Conservation (phyloP, 2,329 filamentous ascomycete genomes). For the Tolypocladium guangdongense region DNA sequence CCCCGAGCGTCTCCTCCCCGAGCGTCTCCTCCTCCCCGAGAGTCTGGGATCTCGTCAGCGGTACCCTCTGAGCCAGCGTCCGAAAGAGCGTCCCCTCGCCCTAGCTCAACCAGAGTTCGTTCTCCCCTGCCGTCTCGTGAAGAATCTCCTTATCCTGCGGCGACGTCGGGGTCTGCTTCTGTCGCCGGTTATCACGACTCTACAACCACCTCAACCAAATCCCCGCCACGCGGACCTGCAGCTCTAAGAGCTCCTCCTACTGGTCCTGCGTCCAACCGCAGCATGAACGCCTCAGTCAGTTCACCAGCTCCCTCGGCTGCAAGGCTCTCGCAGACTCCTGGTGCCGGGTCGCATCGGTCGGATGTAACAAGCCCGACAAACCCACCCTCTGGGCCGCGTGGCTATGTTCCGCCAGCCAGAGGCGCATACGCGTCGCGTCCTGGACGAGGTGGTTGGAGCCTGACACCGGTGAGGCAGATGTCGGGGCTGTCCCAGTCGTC, state of each 20-base stretch:
- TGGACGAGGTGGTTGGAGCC: constrained; percentile 34
- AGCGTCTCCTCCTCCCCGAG: constrained; percentile 32
- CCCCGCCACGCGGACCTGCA: constrained; percentile 45
- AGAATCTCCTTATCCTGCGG: constrained; percentile 20
- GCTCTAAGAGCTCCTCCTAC: constrained; percentile 41
- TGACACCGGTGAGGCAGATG: constrained; percentile 20
- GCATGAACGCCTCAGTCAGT: constrained; percentile 24
- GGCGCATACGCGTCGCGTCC: constrained; percentile 34
- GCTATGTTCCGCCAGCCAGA: constrained; percentile 35
- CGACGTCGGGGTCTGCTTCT: constrained; percentile 11
- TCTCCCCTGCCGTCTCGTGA: constrained; percentile 36
- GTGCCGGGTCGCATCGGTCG: constrained; percentile 20
- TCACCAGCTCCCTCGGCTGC: constrained; percentile 22
- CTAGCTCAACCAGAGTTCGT: constrained; percentile 32
- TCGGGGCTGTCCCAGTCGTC: constrained; percentile 25
- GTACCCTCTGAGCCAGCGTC: constrained; percentile 40
- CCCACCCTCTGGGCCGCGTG: constrained; percentile 43
- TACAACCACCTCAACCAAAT: constrained; percentile 21
- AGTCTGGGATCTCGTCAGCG: constrained; percentile 38
- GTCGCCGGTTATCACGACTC: constrained; percentile 15
- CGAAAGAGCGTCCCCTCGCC: constrained; percentile 41
- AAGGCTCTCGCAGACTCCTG: constrained; percentile 23
- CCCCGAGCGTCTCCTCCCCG: constrained; percentile 39
- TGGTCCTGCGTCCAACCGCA: constrained; percentile 26
- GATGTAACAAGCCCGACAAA: constrained; percentile 34